phyloP scores from a whole-genome alignment of 306 rosid genomes.

The Inga oerstediana region DNA sequence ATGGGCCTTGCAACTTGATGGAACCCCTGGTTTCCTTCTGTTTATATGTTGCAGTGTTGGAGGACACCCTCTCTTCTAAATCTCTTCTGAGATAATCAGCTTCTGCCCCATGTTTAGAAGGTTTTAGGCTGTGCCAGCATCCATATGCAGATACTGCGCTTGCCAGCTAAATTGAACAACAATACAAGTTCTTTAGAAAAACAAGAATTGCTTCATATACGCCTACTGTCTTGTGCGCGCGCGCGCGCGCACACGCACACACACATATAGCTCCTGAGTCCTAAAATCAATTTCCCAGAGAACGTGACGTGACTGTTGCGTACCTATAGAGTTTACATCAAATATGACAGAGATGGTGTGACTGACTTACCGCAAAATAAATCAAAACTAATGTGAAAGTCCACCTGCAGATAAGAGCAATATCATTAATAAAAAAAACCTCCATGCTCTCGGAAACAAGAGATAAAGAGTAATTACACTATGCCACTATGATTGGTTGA shows the following conservation, averaged over 20 bases:
- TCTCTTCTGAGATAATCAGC: slow-evolving; percentile 38
- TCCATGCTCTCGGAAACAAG: not conserved
- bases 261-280: not conserved
- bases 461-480: not conserved
- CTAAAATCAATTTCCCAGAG: not conserved
- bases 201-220: not conserved
- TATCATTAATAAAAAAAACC: slow-evolving; percentile 24
- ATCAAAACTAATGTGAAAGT: slow-evolving; percentile 70
- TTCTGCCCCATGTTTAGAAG: slow-evolving; percentile 39
- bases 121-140: slow-evolving; percentile 51
- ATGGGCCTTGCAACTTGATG: slow-evolving; percentile 44
- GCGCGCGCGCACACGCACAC: not conserved
- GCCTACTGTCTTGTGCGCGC: not conserved
- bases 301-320: not conserved
- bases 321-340: not conserved
- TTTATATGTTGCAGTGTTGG: slow-evolving; percentile 22
- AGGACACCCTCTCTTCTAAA: slow-evolving; percentile 42
- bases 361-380: slow-evolving; percentile 71
- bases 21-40: slow-evolving; percentile 34
- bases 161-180: slow-evolving; percentile 53
- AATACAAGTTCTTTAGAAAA: slow-evolving; percentile 11
- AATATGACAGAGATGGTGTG: slow-evolving; percentile 8
- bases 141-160: slow-evolving; percentile 75
- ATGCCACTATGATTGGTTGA: not conserved
- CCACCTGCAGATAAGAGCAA: slow-evolving; percentile 65